These are phyloP conservation scores for Candida pseudofarinosa DNA, from an alignment of 805 yeast genomes.

Conservation along the genomic window DNA sequence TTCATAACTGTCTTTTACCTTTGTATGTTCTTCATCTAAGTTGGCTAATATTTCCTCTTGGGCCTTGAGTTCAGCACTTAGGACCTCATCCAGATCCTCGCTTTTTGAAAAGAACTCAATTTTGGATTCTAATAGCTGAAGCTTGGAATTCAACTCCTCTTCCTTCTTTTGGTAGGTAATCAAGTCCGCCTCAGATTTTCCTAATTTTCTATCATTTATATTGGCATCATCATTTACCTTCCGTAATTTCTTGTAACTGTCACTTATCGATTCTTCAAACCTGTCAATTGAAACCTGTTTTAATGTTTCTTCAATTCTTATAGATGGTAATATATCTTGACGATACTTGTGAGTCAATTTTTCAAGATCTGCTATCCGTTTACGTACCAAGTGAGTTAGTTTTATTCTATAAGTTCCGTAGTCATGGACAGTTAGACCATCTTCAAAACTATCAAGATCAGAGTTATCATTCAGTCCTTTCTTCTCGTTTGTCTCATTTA, in stretches of 20 bases:
- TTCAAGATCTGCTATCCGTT: slow-evolving; percentile 19
- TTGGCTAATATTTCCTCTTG: slow-evolving; percentile 1
- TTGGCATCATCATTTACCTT: slow-evolving; percentile 34
- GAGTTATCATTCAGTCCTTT: neutral
- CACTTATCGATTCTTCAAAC: slow-evolving; percentile 31
- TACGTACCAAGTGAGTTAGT: slow-evolving; percentile 24
- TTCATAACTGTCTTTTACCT: slow-evolving; percentile 20
- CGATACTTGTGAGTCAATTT: slow-evolving; percentile 11
- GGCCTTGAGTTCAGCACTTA: neutral
- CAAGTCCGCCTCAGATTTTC: slow-evolving; percentile 28
- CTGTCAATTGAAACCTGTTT: slow-evolving; percentile 30
- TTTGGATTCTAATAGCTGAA: neutral
- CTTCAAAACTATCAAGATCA: slow-evolving; percentile 2
- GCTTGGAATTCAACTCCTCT: slow-evolving; percentile 11
- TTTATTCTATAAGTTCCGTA: slow-evolving; percentile 25
- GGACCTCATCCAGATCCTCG: slow-evolving; percentile 1
- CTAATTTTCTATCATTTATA: slow-evolving; percentile 28
- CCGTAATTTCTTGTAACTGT: slow-evolving; percentile 26
- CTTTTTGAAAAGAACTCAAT: slow-evolving; percentile 8
- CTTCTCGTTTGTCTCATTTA: neutral
- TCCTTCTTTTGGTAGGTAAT: slow-evolving; percentile 14
- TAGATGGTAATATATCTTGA: slow-evolving; percentile 15
- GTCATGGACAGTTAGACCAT: slow-evolving; percentile 13
- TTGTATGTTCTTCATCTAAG: slow-evolving; percentile 23
- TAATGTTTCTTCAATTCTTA: slow-evolving; percentile 22